Base-by-base conservation (phyloP, 148 eudicot genomes). In the Pharnaceum exiguum region DNA sequence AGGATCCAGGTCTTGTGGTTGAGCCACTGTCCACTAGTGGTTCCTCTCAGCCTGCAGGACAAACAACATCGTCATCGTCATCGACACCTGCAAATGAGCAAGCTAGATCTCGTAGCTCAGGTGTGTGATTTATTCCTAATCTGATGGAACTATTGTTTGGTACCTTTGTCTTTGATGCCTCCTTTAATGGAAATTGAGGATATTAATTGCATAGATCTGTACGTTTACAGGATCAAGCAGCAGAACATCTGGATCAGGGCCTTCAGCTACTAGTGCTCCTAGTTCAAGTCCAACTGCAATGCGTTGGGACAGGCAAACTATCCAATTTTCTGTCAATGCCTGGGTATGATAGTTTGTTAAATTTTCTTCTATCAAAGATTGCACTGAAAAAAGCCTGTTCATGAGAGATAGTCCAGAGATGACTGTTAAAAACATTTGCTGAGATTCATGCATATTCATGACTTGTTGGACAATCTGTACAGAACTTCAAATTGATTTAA, bases 1-100 rank as follows among this genome's bases (percentile, higher is more conserved):
- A 93, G 98, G 98, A 93, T 68, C 90, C 86, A 53, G 95, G 78
- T 66, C 81, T 93, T 46, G 73, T 79, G 59, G 96, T 93, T 60
- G 98, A 88, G 64, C 82, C 96, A 66, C 88, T 93, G 79, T 48
- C 75, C 56, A 42, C 71, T 23, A 62, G 69, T 63, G 72, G 78
- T 67, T 69, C 89, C 54, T 77, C 94, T 46, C 98, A 81, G 62
- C 56, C 88, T 62, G 55, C 90, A 37, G 83, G 81, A 60, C 71
- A 84, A 59, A 51, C 85, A 26, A 22, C 79, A 42, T 44, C 80
- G 19, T 68, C 74, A 32, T 63, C 91, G 26, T 47, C 90, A 55
- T 69, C 87, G 31, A 54, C 84, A 29, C 43, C 81, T 50, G 44
- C 80, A 33, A 73, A 69, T 74, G 79, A 74, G 8, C 87, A 81